Evolutionary conservation across 2,329 filamentous ascomycete species (phyloP).

Genomic region (Talaromyces sp.): DNA sequence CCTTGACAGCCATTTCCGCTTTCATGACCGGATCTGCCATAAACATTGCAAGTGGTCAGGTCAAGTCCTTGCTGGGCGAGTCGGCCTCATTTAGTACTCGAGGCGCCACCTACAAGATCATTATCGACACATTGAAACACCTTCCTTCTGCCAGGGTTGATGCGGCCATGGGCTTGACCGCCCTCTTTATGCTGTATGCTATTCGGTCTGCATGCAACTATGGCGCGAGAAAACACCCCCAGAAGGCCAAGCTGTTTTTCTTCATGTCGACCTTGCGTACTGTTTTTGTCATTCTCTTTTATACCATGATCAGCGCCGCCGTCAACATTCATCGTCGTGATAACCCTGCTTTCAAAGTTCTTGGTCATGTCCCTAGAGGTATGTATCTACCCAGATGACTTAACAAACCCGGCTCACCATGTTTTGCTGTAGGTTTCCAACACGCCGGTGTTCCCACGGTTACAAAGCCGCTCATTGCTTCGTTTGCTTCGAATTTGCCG

Average conservation of each 20-base stretch:
- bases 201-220: constrained; percentile 62
- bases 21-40: constrained; percentile 97
- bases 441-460: constrained; percentile 69
- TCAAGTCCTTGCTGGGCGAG: constrained; percentile 76
- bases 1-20: constrained; percentile 80
- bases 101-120: constrained; percentile 71
- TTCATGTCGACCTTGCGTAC: constrained; percentile 88
- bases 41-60: constrained; percentile 78
- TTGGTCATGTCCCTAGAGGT: constrained; percentile 73
- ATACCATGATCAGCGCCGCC: constrained; percentile 84
- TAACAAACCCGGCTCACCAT: not conserved
- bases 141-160: constrained; percentile 65
- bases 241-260: constrained; percentile 70
- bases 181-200: constrained; percentile 68
- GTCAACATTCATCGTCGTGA: constrained; percentile 64
- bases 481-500: constrained; percentile 68
- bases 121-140: constrained; percentile 75
- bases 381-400: constrained; percentile 15
- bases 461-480: constrained; percentile 58
- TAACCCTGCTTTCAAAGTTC: constrained; percentile 64
- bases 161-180: constrained; percentile 81
- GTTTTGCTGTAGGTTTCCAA: constrained; percentile 59
- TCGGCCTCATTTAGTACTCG: constrained; percentile 60
- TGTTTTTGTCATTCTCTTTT: constrained; percentile 84
- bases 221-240: constrained; percentile 63